phyloP scores from a whole-genome alignment of 371 early-diverging fungal species.

The Mucor indicus region DNA sequence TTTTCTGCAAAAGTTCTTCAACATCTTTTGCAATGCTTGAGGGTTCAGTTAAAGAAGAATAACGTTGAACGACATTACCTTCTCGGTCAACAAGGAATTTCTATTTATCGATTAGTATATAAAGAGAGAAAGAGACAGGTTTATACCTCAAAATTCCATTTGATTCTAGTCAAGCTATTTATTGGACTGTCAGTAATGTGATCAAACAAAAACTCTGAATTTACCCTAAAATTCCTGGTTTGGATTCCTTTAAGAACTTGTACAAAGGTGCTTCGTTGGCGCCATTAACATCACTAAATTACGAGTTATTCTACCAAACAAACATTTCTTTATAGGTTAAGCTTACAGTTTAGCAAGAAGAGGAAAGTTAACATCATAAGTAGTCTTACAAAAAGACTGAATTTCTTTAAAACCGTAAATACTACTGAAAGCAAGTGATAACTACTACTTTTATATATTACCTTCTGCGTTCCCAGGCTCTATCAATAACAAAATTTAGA shows the following conservation, averaged over 20 bases:
- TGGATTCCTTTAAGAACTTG: conserved; percentile 66
- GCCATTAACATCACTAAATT: conserved; percentile 75
- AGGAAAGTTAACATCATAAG: conserved; percentile 75
- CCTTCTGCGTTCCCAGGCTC: conserved; percentile 53
- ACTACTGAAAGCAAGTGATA: neutral
- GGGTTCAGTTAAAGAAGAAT: conserved; percentile 17
- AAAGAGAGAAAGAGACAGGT: neutral
- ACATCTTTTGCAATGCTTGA: neutral
- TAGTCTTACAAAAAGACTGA: conserved; percentile 35
- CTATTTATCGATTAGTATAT: neutral
- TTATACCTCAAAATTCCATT: conserved; percentile 10
- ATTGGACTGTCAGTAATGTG: neutral
- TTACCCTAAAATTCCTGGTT: conserved; percentile 56
- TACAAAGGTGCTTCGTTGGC: conserved; percentile 70
- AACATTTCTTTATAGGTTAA: neutral
- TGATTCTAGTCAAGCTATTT: conserved; percentile 23
- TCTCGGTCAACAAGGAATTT: neutral
- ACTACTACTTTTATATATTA: neutral
- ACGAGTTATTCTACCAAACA: neutral
- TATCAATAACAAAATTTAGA: conserved; percentile 10
- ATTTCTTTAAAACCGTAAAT: conserved; percentile 9
- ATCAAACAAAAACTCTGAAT: neutral
- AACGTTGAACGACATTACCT: neutral
- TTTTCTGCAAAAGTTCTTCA: neutral
- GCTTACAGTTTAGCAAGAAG: conserved; percentile 75